Evolutionary conservation across 2,329 filamentous ascomycete species (phyloP).

Genomic region (Penicillium concentricum): DNA sequence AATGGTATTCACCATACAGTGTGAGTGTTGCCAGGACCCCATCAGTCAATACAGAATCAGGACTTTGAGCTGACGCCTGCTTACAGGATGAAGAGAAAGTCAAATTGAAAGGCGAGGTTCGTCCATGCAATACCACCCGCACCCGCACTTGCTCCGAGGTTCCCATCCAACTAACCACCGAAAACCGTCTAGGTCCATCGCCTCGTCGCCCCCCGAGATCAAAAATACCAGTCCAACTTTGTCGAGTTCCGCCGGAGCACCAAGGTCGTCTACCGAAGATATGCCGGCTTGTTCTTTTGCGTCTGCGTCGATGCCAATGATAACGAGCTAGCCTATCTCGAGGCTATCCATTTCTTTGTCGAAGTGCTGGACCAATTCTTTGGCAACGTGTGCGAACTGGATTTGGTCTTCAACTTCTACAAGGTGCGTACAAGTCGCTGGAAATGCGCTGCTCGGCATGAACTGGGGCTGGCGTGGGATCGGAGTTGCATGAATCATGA

Average conservation of each 20-base stretch:
- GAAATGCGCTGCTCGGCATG: neutral
- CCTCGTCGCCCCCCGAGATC: constrained; percentile 93
- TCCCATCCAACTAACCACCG: constrained; percentile 10
- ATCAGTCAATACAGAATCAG: neutral
- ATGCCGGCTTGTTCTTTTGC: constrained; percentile 98
- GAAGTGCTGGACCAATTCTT: constrained; percentile 98
- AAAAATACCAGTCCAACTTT: constrained; percentile 99
- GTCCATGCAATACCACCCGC: constrained; percentile 22
- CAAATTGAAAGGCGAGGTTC: constrained; percentile 94
- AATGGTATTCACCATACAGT: constrained; percentile 98
- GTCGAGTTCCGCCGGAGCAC: constrained; percentile 74
- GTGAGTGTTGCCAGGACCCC: constrained; percentile 42
- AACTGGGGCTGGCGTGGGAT: neutral
- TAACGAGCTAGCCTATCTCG: constrained; percentile 93
- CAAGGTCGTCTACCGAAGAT: constrained; percentile 96
- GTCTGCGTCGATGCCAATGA: constrained; percentile 98
- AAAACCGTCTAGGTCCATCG: constrained; percentile 71
- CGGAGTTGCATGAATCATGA: neutral
- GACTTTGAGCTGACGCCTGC: constrained; percentile 15
- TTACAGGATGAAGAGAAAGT: constrained; percentile 90
- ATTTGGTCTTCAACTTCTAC: constrained; percentile 75
- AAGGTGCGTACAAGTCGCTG: constrained; percentile 49
- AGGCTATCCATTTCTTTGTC: constrained; percentile 99
- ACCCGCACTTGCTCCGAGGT: constrained; percentile 1
- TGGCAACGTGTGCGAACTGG: constrained; percentile 97